Evolutionary conservation across 2,329 filamentous ascomycete species (phyloP).

Genomic region (Paraphaeosphaeria minitans): DNA sequence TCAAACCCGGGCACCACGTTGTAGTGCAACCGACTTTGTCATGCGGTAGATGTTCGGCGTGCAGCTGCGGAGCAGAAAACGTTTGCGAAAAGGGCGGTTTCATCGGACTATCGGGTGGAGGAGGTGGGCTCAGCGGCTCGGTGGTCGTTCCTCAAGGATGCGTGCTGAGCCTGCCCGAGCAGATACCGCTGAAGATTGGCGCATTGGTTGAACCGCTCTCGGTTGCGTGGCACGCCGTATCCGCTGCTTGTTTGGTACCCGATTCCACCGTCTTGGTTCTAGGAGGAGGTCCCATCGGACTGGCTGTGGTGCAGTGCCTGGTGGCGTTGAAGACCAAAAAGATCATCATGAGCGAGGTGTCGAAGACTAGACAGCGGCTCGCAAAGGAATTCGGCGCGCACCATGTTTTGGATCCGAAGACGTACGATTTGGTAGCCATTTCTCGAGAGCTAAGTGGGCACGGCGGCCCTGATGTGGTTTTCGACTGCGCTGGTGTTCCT

Average conservation of each 20-base stretch:
- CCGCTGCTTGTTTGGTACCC: conserved; percentile 53
- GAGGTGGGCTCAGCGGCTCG: conserved; percentile 62
- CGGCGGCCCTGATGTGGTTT: conserved; percentile 62
- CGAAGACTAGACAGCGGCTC: conserved; percentile 56
- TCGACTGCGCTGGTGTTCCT: conserved; percentile 67
- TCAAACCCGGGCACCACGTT: conserved; percentile 61
- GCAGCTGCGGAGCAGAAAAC: conserved; percentile 59
- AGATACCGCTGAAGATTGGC: conserved; percentile 58
- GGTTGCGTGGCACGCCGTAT: conserved; percentile 68
- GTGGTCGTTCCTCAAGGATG: conserved; percentile 58
- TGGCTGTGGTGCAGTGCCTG: conserved; percentile 65
- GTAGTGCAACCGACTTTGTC: conserved; percentile 65
- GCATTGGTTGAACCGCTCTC: conserved; percentile 68
- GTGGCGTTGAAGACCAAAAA: conserved; percentile 58
- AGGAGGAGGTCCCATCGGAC: conserved; percentile 67
- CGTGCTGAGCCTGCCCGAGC: conserved; percentile 58
- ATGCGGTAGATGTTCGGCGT: conserved; percentile 62
- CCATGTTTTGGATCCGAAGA: conserved; percentile 58
- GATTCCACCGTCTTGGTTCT: conserved; percentile 60
- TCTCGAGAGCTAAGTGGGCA: conserved; percentile 55
- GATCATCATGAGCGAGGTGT: conserved; percentile 65
- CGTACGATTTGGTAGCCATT: conserved; percentile 55
- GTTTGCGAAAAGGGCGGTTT: conserved; percentile 63
- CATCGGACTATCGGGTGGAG: conserved; percentile 56
- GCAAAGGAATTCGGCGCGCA: conserved; percentile 62